A percentile compares a stretch with the other conserved stretches of the same genome.
Conservation (phyloP, 140 eudicot species). For the Oenanthe javanica region DNA sequence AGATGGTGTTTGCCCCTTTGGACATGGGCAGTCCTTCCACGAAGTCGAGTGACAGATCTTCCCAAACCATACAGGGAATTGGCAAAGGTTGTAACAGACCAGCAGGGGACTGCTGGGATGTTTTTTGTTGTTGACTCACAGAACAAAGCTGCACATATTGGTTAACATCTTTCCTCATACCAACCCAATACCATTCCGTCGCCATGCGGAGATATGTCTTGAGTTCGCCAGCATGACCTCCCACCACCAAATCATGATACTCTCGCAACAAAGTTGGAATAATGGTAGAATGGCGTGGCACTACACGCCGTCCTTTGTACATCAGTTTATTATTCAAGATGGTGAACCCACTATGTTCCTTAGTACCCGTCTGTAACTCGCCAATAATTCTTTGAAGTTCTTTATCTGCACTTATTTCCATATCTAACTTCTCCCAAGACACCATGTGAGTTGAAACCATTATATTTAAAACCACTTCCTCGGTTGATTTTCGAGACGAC, state of each 20-base stretch:
- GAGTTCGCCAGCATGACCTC: neutral
- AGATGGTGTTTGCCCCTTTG: neutral
- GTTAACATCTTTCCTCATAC: neutral
- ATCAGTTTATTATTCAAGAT: no score
- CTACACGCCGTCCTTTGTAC: neutral
- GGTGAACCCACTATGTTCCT: no score
- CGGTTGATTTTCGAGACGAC: no score
- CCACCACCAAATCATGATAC: neutral
- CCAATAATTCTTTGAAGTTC: no score
- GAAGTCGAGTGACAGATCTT: neutral
- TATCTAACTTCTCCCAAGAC: no score
- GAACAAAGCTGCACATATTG: neutral
- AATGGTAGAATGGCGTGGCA: neutral
- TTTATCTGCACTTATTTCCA: no score
- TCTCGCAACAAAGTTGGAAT: neutral
- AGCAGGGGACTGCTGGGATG: neutral
- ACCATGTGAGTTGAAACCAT: no score
- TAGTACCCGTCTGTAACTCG: no score
- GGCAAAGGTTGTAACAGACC: neutral
- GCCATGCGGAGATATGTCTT: neutral
- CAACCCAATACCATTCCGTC: neutral
- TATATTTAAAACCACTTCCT: no score
- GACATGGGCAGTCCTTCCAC: slow-evolving; percentile 6
- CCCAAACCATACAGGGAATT: neutral
- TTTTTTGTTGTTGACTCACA: neutral